Conservation (phyloP, 805 yeast species). For the Kluyveromyces dobzhanskii region DNA sequence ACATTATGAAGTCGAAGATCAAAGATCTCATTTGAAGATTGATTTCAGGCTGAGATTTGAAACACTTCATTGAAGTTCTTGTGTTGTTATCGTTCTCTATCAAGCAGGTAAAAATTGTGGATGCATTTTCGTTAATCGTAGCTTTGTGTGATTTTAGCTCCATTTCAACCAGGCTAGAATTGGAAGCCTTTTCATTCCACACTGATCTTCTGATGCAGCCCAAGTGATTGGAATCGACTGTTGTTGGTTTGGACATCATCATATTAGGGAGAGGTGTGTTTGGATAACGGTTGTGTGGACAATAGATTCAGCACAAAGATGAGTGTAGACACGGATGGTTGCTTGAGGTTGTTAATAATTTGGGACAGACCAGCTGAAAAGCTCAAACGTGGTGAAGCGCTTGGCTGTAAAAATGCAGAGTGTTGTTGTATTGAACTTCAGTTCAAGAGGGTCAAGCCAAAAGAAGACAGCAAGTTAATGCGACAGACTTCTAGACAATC, state of each 20-base stretch:
- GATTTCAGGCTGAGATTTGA: conserved; percentile 34
- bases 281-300: too few species aligned
- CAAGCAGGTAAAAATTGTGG: conserved; percentile 33
- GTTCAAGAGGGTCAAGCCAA: too few species aligned
- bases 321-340: too few species aligned
- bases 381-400: not conserved
- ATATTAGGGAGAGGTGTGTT: too few species aligned
- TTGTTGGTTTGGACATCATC: not conserved
- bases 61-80: conserved; percentile 21
- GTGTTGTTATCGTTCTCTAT: conserved; percentile 28
- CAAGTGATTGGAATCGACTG: conserved; percentile 3
- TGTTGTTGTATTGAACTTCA: not conserved
- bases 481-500: too few species aligned
- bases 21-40: conserved; percentile 55
- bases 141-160: conserved; percentile 40
- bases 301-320: too few species aligned
- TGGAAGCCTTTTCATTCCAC: conserved; percentile 26
- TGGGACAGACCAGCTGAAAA: conserved; percentile 3
- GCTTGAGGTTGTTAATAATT: not conserved
- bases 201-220: conserved; percentile 6
- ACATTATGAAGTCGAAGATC: conserved; percentile 74
- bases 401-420: not conserved
- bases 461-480: too few species aligned
- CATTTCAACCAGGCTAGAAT: conserved; percentile 36
- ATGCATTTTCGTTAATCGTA: conserved; percentile 37